Percentiles rank a stretch among this genome's conserved stretches.
phyloP scores from a whole-genome alignment of 1,139 yeast species.

The Arxiozyma slooffiae region DNA sequence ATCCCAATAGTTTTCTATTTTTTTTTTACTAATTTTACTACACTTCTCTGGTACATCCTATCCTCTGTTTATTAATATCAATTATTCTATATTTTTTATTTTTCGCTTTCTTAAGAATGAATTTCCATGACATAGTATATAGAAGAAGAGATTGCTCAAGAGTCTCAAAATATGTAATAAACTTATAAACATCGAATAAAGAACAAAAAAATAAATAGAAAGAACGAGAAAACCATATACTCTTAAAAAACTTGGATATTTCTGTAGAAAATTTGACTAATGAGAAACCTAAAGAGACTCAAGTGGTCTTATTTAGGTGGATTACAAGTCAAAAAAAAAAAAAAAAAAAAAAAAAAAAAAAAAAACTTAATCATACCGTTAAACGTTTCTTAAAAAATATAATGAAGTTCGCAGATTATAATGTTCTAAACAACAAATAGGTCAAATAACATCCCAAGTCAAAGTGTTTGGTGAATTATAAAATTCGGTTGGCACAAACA shows the following conservation, averaged over 20 bases:
- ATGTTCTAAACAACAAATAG: not conserved
- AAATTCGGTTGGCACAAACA: slow-evolving; percentile 16
- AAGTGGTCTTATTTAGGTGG: not conserved
- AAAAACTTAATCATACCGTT: not conserved
- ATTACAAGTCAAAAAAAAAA: not conserved
- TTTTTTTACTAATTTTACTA: too few relatives aligned
- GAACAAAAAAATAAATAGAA: not conserved
- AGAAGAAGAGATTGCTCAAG: not conserved
- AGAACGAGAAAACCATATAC: not conserved
- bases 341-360: too few relatives aligned
- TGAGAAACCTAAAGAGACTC: not conserved
- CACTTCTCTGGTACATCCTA: too few relatives aligned
- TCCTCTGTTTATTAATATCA: too few relatives aligned
- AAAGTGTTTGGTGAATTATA: slow-evolving; percentile 15
- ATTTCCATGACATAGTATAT: not conserved
- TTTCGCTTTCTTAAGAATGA: not conserved
- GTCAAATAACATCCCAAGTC: slow-evolving; percentile 1
- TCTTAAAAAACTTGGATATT: not conserved
- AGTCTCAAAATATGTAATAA: not conserved
- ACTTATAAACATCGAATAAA: not conserved
- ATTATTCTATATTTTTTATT: too few relatives aligned
- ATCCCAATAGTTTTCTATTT: too few relatives aligned
- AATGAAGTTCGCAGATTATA: slow-evolving; percentile 18
- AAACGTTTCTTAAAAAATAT: slow-evolving; percentile 17
- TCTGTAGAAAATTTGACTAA: not conserved